Evolutionary conservation across 306 rosid species (phyloP).

Genomic region (Prunus davidiana): DNA sequence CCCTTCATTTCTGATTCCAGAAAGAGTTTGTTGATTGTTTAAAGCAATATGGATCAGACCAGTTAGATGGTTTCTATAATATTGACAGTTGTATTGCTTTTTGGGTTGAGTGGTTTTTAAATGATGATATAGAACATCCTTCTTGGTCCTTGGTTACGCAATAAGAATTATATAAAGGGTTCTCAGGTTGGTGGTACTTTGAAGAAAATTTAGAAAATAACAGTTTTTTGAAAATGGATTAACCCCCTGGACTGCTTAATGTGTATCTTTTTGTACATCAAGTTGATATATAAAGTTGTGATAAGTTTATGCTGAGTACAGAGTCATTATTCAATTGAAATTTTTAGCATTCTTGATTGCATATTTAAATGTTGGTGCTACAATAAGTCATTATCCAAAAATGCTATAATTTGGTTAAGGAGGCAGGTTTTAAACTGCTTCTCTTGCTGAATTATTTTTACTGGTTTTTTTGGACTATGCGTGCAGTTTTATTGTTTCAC

Average conservation of each 20-base stretch:
- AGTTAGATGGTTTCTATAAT: neutral
- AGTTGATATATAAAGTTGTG: neutral
- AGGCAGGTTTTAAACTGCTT: slow-evolving; percentile 7
- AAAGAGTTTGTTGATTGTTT: neutral
- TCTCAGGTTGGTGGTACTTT: neutral
- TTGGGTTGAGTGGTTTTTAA: neutral
- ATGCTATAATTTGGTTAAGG: neutral
- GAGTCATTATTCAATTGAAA: neutral
- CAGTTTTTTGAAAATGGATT: neutral
- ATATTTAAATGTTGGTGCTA: neutral
- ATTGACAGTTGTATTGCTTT: neutral
- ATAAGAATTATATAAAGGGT: neutral
- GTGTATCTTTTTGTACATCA: neutral
- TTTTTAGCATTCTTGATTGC: neutral
- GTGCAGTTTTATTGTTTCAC: neutral
- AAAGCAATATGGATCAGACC: neutral
- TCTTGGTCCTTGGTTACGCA: neutral
- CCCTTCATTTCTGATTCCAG: neutral
- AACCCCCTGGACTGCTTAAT: neutral
- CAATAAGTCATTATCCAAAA: neutral
- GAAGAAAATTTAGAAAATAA: neutral
- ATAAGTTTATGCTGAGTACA: neutral
- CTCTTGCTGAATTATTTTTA: neutral
- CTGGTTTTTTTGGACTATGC: neutral
- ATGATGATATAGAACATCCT: neutral